phyloP scores from a whole-genome alignment of 2,329 filamentous ascomycete genomes.

The Phialemonium atrogriseum region DNA sequence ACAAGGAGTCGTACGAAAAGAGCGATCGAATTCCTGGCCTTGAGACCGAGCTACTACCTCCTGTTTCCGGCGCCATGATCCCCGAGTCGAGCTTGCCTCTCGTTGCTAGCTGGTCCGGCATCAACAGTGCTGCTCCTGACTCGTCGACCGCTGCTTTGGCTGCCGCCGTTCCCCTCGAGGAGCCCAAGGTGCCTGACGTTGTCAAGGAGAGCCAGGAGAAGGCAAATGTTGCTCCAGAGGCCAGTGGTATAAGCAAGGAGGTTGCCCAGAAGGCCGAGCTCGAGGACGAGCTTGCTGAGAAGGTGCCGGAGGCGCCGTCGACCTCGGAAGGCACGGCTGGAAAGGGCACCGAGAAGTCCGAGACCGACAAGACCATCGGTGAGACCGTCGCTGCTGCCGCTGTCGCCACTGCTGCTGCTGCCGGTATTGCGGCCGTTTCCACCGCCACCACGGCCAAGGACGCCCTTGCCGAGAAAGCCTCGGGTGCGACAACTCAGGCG shows the following conservation, averaged over 20 bases:
- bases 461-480: conserved; percentile 14
- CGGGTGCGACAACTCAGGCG: conserved; percentile 18
- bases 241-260: conserved; percentile 55
- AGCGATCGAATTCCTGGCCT: conserved; percentile 54
- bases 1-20: conserved; percentile 82
- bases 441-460: conserved; percentile 20
- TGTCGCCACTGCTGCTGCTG: conserved; percentile 19
- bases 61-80: conserved; percentile 56
- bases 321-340: conserved; percentile 49
- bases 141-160: conserved; percentile 64
- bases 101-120: conserved; percentile 14
- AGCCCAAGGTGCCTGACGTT: conserved; percentile 47
- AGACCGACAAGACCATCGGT: conserved; percentile 30
- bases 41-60: conserved; percentile 43
- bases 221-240: conserved; percentile 57
- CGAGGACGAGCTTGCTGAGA: conserved; percentile 61
- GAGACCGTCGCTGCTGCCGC: conserved; percentile 34
- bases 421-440: conserved; percentile 1
- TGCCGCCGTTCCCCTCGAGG: conserved; percentile 53
- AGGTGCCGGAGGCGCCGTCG: conserved; percentile 52
- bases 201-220: conserved; percentile 67
- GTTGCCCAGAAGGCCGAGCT: conserved; percentile 64
- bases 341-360: conserved; percentile 44
- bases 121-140: conserved; percentile 41
- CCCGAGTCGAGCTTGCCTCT: conserved; percentile 78